These are phyloP conservation scores for Alternaria angustiovoidea DNA, from an alignment of 2,329 filamentous ascomycete species.

Conservation along the genomic window DNA sequence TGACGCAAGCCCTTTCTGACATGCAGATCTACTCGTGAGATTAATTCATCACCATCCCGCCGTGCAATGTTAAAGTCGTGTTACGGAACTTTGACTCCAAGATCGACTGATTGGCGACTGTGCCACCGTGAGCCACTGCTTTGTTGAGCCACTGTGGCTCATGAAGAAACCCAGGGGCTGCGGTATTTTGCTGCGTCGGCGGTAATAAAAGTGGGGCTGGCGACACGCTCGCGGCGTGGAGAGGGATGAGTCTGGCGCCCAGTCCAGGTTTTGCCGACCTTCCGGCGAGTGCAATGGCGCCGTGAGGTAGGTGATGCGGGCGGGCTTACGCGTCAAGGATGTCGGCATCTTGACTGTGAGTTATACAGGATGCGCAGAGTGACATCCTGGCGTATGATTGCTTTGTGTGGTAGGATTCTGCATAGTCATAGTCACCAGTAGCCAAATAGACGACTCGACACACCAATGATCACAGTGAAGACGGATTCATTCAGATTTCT, in stretches of 20 bases:
- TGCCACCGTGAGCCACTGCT: conserved; percentile 17
- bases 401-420: not conserved
- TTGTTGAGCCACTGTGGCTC: conserved; percentile 8
- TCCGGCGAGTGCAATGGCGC: not conserved
- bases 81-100: not conserved
- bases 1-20: conserved; percentile 19
- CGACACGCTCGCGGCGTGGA: not conserved
- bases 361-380: no score
- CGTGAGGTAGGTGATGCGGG: not conserved
- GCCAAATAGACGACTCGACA: not conserved
- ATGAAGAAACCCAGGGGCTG: conserved; percentile 2
- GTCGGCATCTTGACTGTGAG: not conserved
- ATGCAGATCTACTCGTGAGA: conserved; percentile 11
- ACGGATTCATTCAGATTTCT: not conserved
- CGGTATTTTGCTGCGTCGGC: conserved; percentile 4
- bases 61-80: not conserved
- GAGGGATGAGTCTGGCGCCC: not conserved
- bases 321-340: conserved; percentile 1
- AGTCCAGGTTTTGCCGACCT: not conserved
- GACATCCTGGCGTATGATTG: not conserved
- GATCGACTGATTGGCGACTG: conserved; percentile 14
- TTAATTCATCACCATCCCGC: not conserved
- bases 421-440: not conserved
- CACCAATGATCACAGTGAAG: not conserved
- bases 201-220: not conserved